Evolutionary conservation across 2,329 filamentous ascomycete species (phyloP), one percentile per base, ranked within the genome.

Genomic region (Fusarium haematococcum): DNA sequence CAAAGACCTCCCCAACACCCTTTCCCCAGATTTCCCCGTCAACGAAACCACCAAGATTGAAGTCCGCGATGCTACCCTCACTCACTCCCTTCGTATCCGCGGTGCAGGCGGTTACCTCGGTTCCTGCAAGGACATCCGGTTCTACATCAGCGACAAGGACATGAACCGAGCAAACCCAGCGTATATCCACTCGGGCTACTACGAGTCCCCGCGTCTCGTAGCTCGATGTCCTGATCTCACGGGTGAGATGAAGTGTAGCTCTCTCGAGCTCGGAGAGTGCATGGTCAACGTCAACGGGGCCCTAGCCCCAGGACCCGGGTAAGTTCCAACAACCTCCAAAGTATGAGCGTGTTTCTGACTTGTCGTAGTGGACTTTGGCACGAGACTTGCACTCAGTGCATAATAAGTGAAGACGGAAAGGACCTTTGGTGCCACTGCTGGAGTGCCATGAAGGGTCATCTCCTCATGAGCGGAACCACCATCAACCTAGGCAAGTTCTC

Each of bases 181-280:
- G 18, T 57, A 16, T 48, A 45, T 50, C 32, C 41, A 45, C 20
- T 48, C 62, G 1, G 71, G 66, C 0, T 77, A 68, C 32, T 52
- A 69, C 11, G 63, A 70, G 10, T 74, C 75, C 0, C 75, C 75
- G 0, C 52, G 65, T 50, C 69, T 77, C 1, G 66, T 73, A 0
- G 75, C 75, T 0, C 54, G 68, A 0, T 77, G 75, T 30, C 63
- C 58, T 0, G 68, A 70, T 48, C 52, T 66, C 16, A 20, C 45
- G 10, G 70, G 75, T 3, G 64, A 74, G 5, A 58, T 65, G 32
- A 20, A 45, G 6, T 77, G 75, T 25, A 74, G 69, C 9, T 70
- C 58, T 59, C 52, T 77, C n/a, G 33, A 67, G 20, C 39, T 77
- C 16, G 71, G 71, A 8, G 63, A 70, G 6, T 78, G 75, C 8